Evolutionary conservation across 148 eudicot genomes (phyloP).

Genomic region (Fallopia convolvulus): DNA sequence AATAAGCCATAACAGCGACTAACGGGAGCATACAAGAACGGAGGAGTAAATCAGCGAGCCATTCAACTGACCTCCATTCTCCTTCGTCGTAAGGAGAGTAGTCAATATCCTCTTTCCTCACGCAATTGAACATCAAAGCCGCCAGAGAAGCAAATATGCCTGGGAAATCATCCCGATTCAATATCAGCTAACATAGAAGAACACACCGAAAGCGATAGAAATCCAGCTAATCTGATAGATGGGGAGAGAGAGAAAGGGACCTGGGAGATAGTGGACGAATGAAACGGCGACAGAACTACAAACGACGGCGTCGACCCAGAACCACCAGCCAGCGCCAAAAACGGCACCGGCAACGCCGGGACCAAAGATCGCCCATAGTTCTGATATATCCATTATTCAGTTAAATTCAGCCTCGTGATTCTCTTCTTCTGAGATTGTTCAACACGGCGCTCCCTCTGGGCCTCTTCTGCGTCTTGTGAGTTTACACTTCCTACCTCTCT

Average conservation of each 20-base stretch:
- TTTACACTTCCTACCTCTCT: neutral
- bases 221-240: neutral
- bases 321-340: conserved; percentile 99
- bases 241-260: conserved; percentile 22
- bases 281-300: conserved; percentile 72
- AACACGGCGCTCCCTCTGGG: neutral
- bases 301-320: conserved; percentile 98
- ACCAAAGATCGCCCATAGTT: conserved; percentile 80
- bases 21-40: neutral
- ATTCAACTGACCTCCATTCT: conserved; percentile 73
- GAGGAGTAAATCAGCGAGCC: neutral
- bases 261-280: conserved; percentile 87
- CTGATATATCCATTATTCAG: conserved; percentile 50
- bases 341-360: conserved; percentile 86
- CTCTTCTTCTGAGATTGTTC: neutral
- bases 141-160: conserved; percentile 91
- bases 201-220: neutral
- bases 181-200: conserved; percentile 7
- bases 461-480: neutral
- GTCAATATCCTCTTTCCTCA: conserved; percentile 84
- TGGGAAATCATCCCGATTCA: conserved; percentile 8
- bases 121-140: conserved; percentile 97
- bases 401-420: neutral
- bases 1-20: neutral
- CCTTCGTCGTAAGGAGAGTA: conserved; percentile 97